phyloP scores from a whole-genome alignment of 2,329 filamentous ascomycete species.

The Hypoxylon sp. region DNA sequence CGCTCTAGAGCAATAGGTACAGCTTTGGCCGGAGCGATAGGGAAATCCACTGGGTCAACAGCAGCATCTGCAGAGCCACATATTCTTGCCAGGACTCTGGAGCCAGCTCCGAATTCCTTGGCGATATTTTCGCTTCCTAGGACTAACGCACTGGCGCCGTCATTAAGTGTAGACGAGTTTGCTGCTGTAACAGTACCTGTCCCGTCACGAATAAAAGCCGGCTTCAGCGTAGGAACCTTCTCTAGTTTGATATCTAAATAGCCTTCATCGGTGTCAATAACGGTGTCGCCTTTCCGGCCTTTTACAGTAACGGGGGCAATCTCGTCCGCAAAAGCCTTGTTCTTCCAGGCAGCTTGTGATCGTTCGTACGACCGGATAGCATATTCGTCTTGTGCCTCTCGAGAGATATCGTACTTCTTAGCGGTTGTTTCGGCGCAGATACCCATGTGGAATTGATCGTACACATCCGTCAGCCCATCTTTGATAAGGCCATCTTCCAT shows the following conservation, averaged over 20 bases:
- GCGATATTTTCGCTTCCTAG: constrained; percentile 86
- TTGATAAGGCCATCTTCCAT: constrained; percentile 94
- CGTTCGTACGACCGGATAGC: constrained; percentile 91
- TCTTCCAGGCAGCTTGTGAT: constrained; percentile 90
- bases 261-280: constrained; percentile 88
- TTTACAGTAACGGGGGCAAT: constrained; percentile 90
- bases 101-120: constrained; percentile 81
- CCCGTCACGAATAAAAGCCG: constrained; percentile 88
- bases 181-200: constrained; percentile 93
- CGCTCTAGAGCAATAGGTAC: constrained; percentile 90
- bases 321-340: constrained; percentile 87
- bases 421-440: constrained; percentile 96
- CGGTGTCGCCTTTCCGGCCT: constrained; percentile 83
- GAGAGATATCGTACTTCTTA: constrained; percentile 84
- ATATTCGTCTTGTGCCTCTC: constrained; percentile 92
- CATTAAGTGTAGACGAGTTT: constrained; percentile 94
- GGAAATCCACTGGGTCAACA: constrained; percentile 93
- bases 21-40: constrained; percentile 90
- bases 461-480: constrained; percentile 96
- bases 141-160: constrained; percentile 92
- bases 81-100: constrained; percentile 88
- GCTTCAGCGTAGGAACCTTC: constrained; percentile 88
- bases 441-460: constrained; percentile 98
- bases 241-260: constrained; percentile 89
- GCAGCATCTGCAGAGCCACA: constrained; percentile 90